phyloP scores from a whole-genome alignment of 441 rosid species.

The Pelargonium citronellum region DNA sequence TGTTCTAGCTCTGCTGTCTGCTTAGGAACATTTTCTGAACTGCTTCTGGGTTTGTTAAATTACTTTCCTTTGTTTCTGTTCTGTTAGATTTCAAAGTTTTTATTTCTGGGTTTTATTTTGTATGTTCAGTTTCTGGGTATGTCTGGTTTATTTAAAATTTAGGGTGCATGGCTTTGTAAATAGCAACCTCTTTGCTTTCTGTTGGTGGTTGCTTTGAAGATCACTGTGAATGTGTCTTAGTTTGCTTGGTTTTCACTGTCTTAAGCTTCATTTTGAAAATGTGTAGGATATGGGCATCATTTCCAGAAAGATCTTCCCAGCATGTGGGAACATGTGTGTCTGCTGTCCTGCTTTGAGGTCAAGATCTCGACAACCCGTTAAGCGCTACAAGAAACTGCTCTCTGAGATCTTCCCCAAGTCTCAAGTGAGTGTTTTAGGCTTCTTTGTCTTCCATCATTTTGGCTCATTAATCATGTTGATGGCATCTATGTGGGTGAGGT shows the following conservation, averaged over 20 bases:
- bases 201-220: slow-evolving; percentile 1
- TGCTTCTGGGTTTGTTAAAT: slow-evolving; percentile 5
- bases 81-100: neutral
- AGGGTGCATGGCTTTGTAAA: neutral
- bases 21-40: neutral
- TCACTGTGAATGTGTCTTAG: slow-evolving; percentile 5
- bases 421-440: slow-evolving; percentile 44
- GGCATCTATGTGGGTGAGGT: neutral
- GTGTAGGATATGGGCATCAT: slow-evolving; percentile 77
- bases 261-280: slow-evolving; percentile 19
- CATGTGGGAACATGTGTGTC: slow-evolving; percentile 93
- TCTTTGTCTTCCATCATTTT: neutral
- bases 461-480: slow-evolving; percentile 3
- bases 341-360: slow-evolving; percentile 99
- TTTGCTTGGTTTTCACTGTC: slow-evolving; percentile 9
- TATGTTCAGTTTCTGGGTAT: neutral
- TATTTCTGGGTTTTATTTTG: too few species aligned
- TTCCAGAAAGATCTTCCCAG: slow-evolving; percentile 90
- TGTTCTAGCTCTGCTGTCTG: slow-evolving; percentile 6
- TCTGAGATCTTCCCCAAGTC: slow-evolving; percentile 88
- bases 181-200: neutral
- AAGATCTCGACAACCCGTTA: slow-evolving; percentile 96
- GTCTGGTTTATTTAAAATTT: neutral
- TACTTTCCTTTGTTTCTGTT: neutral
- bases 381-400: slow-evolving; percentile 90